Evolutionary conservation across 1,139 yeast genomes (phyloP).

Genomic region (Kurtzmaniella natalensis): DNA sequence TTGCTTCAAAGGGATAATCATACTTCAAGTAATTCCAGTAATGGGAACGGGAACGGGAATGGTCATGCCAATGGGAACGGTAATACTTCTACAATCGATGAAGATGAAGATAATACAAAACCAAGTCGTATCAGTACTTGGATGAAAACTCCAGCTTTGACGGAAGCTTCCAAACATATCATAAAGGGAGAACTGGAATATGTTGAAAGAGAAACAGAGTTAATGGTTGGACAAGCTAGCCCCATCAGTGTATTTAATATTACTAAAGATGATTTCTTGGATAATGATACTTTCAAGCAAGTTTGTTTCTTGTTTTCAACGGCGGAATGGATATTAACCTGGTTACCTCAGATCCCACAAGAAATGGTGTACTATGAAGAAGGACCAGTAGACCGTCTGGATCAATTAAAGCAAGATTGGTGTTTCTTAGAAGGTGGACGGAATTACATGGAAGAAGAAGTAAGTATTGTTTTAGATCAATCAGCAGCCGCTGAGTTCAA

Average conservation of each 20-base stretch:
- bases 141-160: conserved; percentile 36
- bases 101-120: not conserved
- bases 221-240: conserved; percentile 26
- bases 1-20: conserved; percentile 24
- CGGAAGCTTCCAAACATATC: conserved; percentile 29
- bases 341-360: conserved; percentile 53
- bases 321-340: conserved; percentile 43
- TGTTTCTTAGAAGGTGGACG: conserved; percentile 49
- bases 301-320: conserved; percentile 47
- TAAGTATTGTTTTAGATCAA: conserved; percentile 32
- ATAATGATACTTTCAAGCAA: conserved; percentile 42
- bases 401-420: conserved; percentile 52
- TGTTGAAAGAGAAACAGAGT: conserved; percentile 31
- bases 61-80: conserved; percentile 13
- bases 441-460: conserved; percentile 13
- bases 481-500: conserved; percentile 44
- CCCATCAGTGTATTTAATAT: conserved; percentile 21
- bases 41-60: not conserved
- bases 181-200: conserved; percentile 14
- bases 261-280: conserved; percentile 39
- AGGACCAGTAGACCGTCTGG: conserved; percentile 30
- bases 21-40: not conserved
- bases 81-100: conserved; percentile 12
- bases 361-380: conserved; percentile 31
- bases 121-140: conserved; percentile 29